These are phyloP conservation scores for Penicillium verhagenii DNA, from an alignment of 495 filamentous ascomycete genomes.

Conservation along the genomic window DNA sequence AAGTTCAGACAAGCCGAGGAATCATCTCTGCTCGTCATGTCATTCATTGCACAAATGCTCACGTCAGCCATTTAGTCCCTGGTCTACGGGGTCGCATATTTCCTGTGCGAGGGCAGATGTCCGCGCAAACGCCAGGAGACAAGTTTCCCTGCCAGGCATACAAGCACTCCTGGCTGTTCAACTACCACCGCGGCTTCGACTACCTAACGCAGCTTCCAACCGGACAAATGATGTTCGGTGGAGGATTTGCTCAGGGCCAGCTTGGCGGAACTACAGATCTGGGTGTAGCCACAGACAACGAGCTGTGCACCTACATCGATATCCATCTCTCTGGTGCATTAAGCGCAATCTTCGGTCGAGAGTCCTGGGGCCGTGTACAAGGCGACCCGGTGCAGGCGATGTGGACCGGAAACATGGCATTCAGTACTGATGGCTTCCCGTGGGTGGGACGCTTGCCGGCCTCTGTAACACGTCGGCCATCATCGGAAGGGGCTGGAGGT, in stretches of 20 bases:
- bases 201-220: constrained; percentile 70
- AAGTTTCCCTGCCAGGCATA: constrained; percentile 29
- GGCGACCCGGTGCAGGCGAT: constrained; percentile 55
- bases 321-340: constrained; percentile 34
- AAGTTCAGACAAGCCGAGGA: constrained; percentile 63
- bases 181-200: constrained; percentile 67
- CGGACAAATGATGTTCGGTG: constrained; percentile 65
- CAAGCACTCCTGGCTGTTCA: constrained; percentile 38
- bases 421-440: constrained; percentile 63
- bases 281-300: constrained; percentile 28
- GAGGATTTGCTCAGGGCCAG: constrained; percentile 51
- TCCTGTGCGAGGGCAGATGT: constrained; percentile 62
- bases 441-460: constrained; percentile 71
- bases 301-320: constrained; percentile 31
- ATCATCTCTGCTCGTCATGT: constrained; percentile 56
- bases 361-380: constrained; percentile 31
- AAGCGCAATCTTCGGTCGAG: constrained; percentile 27
- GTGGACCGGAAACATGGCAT: constrained; percentile 88
- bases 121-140: constrained; percentile 58
- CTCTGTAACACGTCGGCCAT: constrained; percentile 33
- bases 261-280: constrained; percentile 50
- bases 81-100: constrained; percentile 68
- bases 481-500: constrained; percentile 22
- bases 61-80: constrained; percentile 71
- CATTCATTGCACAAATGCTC: constrained; percentile 76